phyloP scores from a whole-genome alignment of 768 basidiomycete genomes.

The Leccinellum albellum region DNA sequence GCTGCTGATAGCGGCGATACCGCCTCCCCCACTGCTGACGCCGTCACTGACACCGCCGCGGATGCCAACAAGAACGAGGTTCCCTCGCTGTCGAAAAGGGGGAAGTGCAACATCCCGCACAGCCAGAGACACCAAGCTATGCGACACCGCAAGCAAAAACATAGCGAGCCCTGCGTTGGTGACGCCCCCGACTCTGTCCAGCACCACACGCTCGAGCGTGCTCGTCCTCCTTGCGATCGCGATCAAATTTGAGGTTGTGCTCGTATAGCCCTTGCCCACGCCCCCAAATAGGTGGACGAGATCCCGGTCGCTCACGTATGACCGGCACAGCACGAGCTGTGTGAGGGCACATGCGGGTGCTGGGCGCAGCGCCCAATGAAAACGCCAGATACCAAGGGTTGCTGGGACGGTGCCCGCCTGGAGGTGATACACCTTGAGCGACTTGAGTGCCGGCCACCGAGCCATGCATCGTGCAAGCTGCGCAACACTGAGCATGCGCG shows the following conservation, averaged over 20 bases:
- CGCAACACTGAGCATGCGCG: slow-evolving; percentile 7
- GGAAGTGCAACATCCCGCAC: slow-evolving; percentile 20
- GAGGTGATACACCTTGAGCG: slow-evolving; percentile 15
- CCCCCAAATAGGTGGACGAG: slow-evolving; percentile 11
- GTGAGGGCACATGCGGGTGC: slow-evolving; percentile 16
- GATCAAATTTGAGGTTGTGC: background rate
- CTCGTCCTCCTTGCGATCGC: background rate
- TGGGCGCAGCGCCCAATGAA: slow-evolving; percentile 4
- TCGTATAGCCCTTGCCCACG: background rate
- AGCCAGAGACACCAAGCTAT: slow-evolving; percentile 10
- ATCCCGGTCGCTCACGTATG: slow-evolving; percentile 16
- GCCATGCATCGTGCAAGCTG: slow-evolving; percentile 20
- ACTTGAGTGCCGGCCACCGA: slow-evolving; percentile 13
- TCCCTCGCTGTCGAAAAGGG: slow-evolving; percentile 13
- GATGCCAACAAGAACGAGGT: slow-evolving; percentile 5
- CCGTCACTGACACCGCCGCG: background rate
- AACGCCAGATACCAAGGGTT: slow-evolving; percentile 8
- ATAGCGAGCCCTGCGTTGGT: slow-evolving; percentile 16
- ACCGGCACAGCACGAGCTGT: slow-evolving; percentile 15
- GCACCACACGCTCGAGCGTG: slow-evolving; percentile 18
- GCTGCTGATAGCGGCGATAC: too few species aligned
- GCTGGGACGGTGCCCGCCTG: slow-evolving; percentile 4
- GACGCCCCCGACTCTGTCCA: slow-evolving; percentile 16
- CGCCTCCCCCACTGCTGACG: too few species aligned
- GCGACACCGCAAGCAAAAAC: slow-evolving; percentile 13